These are phyloP conservation scores for Acanthamoeba lenticulata DNA, from an alignment of 208 protist genomes.

Conservation along the genomic window DNA sequence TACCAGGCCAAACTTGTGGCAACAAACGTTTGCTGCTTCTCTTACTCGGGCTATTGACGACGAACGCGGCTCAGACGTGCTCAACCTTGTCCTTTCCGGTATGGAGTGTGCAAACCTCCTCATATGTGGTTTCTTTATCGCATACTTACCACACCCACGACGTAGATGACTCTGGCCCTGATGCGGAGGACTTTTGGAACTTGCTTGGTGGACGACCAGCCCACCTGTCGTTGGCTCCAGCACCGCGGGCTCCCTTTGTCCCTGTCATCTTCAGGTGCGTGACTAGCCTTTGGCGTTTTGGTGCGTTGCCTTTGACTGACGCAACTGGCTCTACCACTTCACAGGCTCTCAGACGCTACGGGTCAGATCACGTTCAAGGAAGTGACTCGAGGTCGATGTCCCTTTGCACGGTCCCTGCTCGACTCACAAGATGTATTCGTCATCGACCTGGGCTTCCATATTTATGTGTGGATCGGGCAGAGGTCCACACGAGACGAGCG, in stretches of 20 bases:
- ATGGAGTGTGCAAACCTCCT: not conserved
- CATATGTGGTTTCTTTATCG: not conserved
- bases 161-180: not conserved
- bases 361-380: not conserved
- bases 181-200: not conserved
- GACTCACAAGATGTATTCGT: not conserved
- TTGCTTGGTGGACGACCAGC: not conserved
- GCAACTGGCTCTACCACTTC: not conserved
- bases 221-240: not conserved
- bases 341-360: not conserved
- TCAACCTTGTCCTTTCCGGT: not conserved
- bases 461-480: slow-evolving; percentile 13
- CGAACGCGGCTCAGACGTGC: not conserved
- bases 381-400: not conserved
- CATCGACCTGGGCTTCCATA: slow-evolving; percentile 9
- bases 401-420: not conserved
- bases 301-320: not conserved
- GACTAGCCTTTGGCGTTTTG: not conserved
- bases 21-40: not conserved
- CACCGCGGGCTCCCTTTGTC: not conserved
- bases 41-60: slow-evolving; percentile 6
- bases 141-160: not conserved
- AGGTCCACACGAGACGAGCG: not conserved
- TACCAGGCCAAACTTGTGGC: not conserved
- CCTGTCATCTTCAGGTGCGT: not conserved